phyloP scores from a whole-genome alignment of 2,329 filamentous ascomycete genomes.

The Aspergillus amoenus region DNA sequence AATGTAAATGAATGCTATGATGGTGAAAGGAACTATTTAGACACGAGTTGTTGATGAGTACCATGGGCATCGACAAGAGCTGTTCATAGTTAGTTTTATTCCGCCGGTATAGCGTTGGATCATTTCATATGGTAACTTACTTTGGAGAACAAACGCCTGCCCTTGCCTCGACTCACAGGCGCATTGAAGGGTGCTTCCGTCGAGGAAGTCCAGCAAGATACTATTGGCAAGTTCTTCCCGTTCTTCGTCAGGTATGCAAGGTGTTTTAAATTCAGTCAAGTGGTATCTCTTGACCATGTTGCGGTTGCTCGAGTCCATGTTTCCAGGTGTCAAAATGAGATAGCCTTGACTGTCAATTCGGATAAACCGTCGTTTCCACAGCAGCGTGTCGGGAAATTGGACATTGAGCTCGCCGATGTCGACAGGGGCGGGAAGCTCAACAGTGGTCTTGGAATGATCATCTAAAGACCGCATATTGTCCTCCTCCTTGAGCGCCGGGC shows the following conservation, averaged over 20 bases:
- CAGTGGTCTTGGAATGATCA: slow-evolving; percentile 14
- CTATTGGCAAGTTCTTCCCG: slow-evolving; percentile 91
- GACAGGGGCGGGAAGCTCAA: slow-evolving; percentile 52
- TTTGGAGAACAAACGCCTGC: slow-evolving; percentile 52
- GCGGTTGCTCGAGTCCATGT: slow-evolving; percentile 58
- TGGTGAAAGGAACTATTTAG: slow-evolving; percentile 9
- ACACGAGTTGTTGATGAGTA: slow-evolving; percentile 28
- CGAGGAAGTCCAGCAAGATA: slow-evolving; percentile 62
- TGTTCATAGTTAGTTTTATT: slow-evolving; percentile 21
- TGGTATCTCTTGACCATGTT: slow-evolving; percentile 77
- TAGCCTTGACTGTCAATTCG: slow-evolving; percentile 81
- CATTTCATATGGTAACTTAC: slow-evolving; percentile 37
- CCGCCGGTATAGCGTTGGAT: too few species aligned
- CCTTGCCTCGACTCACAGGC: slow-evolving; percentile 59
- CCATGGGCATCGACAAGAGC: slow-evolving; percentile 45
- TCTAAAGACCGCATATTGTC: slow-evolving; percentile 30
- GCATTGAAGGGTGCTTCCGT: slow-evolving; percentile 63
- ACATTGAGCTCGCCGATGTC: slow-evolving; percentile 90
- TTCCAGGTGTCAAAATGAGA: slow-evolving; percentile 73
- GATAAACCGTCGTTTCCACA: slow-evolving; percentile 94
- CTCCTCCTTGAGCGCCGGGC: slow-evolving; percentile 39
- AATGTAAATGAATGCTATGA: slow-evolving; percentile 10
- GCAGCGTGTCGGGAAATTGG: slow-evolving; percentile 90
- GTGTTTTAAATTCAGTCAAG: slow-evolving; percentile 76
- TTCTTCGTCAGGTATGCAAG: slow-evolving; percentile 84